A percentile compares a stretch with the other conserved stretches of the same genome.
These are phyloP conservation scores for Hapsidospora chrysogenum DNA, from an alignment of 495 filamentous ascomycete genomes.

Conservation along the genomic window DNA sequence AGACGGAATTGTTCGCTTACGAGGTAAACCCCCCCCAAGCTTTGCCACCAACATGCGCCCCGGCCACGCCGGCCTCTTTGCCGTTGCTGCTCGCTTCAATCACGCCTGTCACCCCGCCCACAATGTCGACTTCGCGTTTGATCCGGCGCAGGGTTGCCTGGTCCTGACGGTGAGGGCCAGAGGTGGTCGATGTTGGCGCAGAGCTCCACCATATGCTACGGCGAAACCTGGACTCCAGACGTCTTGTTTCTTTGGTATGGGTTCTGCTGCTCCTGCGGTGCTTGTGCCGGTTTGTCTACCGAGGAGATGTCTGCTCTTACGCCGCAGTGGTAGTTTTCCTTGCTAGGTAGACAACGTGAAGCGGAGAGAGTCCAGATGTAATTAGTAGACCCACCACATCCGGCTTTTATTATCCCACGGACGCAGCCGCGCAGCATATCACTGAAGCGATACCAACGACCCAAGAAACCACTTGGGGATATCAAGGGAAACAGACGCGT, in stretches of 20 bases:
- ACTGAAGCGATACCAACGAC: too few relatives aligned
- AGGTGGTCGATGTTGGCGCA: slow-evolving; percentile 8
- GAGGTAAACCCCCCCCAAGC: background rate
- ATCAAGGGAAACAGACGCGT: too few relatives aligned
- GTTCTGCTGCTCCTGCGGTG: slow-evolving; percentile 16
- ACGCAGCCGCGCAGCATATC: too few relatives aligned
- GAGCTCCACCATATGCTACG: slow-evolving; percentile 19
- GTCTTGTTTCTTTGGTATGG: slow-evolving; percentile 14
- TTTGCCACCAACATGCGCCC: too few relatives aligned
- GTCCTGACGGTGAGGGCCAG: slow-evolving; percentile 7
- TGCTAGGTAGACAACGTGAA: too few relatives aligned
- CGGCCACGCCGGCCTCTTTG: slow-evolving; percentile 10
- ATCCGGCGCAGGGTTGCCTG: background rate
- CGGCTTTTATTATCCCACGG: too few relatives aligned
- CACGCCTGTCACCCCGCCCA: slow-evolving; percentile 11
- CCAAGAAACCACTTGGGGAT: too few relatives aligned
- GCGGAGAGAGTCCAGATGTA: too few relatives aligned
- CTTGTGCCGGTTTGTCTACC: slow-evolving; percentile 10
- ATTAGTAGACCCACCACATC: too few relatives aligned
- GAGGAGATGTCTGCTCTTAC: slow-evolving; percentile 3
- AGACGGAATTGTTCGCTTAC: background rate
- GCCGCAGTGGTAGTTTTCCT: background rate
- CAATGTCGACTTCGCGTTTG: slow-evolving; percentile 9
- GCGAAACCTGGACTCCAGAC: slow-evolving; percentile 3
- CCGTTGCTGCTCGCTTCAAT: slow-evolving; percentile 17